phyloP scores from a whole-genome alignment of 305 asterid genomes.

The Petunia hybrid region DNA sequence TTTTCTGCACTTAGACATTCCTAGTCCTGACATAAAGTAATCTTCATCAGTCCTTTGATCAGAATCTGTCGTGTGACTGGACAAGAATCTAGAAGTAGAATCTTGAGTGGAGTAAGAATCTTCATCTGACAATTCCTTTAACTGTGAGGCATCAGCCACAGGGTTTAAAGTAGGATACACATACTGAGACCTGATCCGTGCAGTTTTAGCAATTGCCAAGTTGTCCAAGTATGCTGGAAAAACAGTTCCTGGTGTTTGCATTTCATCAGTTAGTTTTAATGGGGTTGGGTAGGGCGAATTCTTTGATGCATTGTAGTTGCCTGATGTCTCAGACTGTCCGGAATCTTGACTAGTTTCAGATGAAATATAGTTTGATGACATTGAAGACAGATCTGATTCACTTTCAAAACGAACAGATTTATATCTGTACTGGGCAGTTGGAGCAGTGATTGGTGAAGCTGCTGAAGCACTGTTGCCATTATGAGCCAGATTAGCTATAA shows the following conservation, averaged over 20 bases:
- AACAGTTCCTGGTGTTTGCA: slow-evolving; percentile 93
- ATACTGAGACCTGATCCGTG: slow-evolving; percentile 67
- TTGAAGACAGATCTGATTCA: slow-evolving; percentile 50
- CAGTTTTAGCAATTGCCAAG: slow-evolving; percentile 51
- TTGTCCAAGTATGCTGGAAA: slow-evolving; percentile 64
- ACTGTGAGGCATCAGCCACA: slow-evolving; percentile 46
- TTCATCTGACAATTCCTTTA: slow-evolving; percentile 50
- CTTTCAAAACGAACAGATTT: slow-evolving; percentile 58
- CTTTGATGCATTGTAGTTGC: slow-evolving; percentile 39
- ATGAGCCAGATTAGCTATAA: slow-evolving; percentile 40
- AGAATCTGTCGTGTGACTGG: slow-evolving; percentile 38
- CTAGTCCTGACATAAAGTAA: slow-evolving; percentile 31
- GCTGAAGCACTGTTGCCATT: slow-evolving; percentile 45
- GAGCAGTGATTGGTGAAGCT: slow-evolving; percentile 46
- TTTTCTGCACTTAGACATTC: slow-evolving; percentile 33
- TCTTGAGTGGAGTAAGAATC: slow-evolving; percentile 44
- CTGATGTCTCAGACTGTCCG: slow-evolving; percentile 49
- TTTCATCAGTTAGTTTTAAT: slow-evolving; percentile 70
- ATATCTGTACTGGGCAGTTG: slow-evolving; percentile 45
- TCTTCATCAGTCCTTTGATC: slow-evolving; percentile 44
- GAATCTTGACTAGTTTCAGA: slow-evolving; percentile 53
- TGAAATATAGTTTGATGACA: slow-evolving; percentile 57
- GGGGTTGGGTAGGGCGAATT: slow-evolving; percentile 81
- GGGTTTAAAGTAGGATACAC: slow-evolving; percentile 60
- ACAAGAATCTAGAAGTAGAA: slow-evolving; percentile 27